Conservation (phyloP, 495 filamentous ascomycete genomes). For the Pseudotulostoma volvatum region DNA sequence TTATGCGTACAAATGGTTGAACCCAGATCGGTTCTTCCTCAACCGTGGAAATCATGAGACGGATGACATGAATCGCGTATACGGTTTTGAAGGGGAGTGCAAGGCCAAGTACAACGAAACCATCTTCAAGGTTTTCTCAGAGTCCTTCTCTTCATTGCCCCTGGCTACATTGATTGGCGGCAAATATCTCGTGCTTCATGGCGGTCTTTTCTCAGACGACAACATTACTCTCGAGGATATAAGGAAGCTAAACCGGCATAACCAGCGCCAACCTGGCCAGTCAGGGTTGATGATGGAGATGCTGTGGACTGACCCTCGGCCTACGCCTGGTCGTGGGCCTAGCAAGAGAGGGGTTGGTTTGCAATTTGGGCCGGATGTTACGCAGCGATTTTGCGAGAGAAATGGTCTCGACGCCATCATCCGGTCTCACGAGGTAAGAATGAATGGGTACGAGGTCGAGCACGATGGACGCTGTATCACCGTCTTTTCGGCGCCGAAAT, state of each 20-base stretch:
- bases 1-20: constrained; percentile 94
- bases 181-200: constrained; percentile 88
- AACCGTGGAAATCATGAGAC: constrained; percentile 99
- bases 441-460: constrained; percentile 96
- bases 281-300: constrained; percentile 99
- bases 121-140: constrained; percentile 93
- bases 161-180: constrained; percentile 82
- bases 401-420: constrained; percentile 93
- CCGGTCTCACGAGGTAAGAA: constrained; percentile 90
- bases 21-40: constrained; percentile 75
- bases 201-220: constrained; percentile 95
- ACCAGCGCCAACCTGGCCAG: constrained; percentile 91
- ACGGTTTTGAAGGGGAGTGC: constrained; percentile 97
- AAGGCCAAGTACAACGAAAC: constrained; percentile 94
- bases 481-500: constrained; percentile 97
- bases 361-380: constrained; percentile 94
- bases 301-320: constrained; percentile 96
- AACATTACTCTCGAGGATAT: constrained; percentile 85
- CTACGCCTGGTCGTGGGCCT: constrained; percentile 68
- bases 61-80: constrained; percentile 98
- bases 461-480: constrained; percentile 94
- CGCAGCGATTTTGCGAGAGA: constrained; percentile 88
- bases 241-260: constrained; percentile 77
- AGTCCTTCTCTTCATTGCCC: constrained; percentile 90
- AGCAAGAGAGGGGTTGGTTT: constrained; percentile 94